Base-by-base conservation (phyloP, 495 filamentous ascomycete species). In the Daldinia caldariorum region DNA sequence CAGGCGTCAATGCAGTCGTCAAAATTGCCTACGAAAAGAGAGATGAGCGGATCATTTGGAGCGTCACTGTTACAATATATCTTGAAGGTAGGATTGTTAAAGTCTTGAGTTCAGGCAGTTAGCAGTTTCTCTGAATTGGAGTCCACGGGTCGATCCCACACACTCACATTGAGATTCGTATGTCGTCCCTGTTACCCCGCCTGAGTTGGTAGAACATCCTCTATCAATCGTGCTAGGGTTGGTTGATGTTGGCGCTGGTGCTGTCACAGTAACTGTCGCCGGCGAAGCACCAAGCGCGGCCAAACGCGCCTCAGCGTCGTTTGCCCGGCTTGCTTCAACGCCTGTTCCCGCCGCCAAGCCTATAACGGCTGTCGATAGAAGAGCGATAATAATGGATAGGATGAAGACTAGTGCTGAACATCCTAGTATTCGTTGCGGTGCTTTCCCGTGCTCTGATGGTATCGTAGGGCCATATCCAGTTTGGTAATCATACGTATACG, bases 1-100 rank as follows among this genome's bases (percentile, higher is more conserved):
- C 82, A 84, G 18, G 81, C 80, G 61, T 84, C 82, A 64, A 84
- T 83, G 74, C 82, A 84, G 32, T 77, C 76, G 66, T 66, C 57
- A 55, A 84, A 84, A 61, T 76, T 72, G 50, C 73, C 64, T 6
- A 78, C 78, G 67, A 83, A 84, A 7, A 84, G 50, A 2, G 77
- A 76, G 6, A 74, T 54, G 4, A 83, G 61, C 2, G 79, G 74
- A 0, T 39, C 12, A 29, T 72, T 66, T 34, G 73, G 72, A 14
- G 80, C 69, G 50, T 84, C 78, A 10, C 63, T 69, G 35, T 80
- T 78, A 72, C 82, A 84, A 66, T 78, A 80, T 43, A 81, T 79
- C 32, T 61, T 77, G 69, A 77, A 84, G 9, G 43, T 76, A 7
- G 72, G 54, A 29, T 55, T 68, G 34, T 71, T 66, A 61, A 78